Evolutionary conservation across 75 land plant species (phyloP).

Genomic region (Sequoia sempervirens): DNA sequence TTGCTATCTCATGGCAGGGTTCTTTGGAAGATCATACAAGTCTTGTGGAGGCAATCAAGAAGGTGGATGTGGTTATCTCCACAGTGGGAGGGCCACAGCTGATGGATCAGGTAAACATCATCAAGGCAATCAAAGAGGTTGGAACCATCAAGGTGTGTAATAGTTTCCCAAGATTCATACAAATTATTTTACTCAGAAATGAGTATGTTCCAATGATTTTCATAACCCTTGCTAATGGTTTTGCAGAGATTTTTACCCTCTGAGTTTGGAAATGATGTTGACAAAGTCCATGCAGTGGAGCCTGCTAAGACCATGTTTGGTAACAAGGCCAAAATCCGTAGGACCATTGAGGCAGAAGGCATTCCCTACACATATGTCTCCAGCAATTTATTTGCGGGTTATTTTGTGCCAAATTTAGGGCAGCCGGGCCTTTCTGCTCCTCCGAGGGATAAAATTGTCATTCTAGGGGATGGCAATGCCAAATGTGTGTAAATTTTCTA

Average conservation of each 20-base stretch:
- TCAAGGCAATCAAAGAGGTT: conserved; percentile 9
- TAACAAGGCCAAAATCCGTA: conserved; percentile 29
- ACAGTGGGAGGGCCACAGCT: conserved; percentile 8
- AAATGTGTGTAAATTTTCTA: conserved; percentile 12
- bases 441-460: too few species aligned
- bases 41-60: too few species aligned
- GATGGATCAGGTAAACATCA: not conserved
- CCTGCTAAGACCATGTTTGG: conserved; percentile 30
- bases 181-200: not conserved
- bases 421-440: too few species aligned
- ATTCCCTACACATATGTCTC: conserved; percentile 55
- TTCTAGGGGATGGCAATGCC: conserved; percentile 23
- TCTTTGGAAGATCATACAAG: too few species aligned
- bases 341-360: conserved; percentile 49
- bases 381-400: conserved; percentile 27
- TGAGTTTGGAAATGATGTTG: conserved; percentile 65
- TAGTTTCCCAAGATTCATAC: not conserved
- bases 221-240: not conserved
- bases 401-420: too few species aligned
- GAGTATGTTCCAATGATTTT: not conserved
- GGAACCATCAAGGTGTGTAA: conserved; percentile 24
- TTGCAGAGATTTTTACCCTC: conserved; percentile 64
- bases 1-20: too few species aligned
- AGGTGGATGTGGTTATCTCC: conserved; percentile 29
- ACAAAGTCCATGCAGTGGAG: conserved; percentile 29